phyloP scores from a whole-genome alignment of 148 eudicot genomes.

The Polygonum maritimum region DNA sequence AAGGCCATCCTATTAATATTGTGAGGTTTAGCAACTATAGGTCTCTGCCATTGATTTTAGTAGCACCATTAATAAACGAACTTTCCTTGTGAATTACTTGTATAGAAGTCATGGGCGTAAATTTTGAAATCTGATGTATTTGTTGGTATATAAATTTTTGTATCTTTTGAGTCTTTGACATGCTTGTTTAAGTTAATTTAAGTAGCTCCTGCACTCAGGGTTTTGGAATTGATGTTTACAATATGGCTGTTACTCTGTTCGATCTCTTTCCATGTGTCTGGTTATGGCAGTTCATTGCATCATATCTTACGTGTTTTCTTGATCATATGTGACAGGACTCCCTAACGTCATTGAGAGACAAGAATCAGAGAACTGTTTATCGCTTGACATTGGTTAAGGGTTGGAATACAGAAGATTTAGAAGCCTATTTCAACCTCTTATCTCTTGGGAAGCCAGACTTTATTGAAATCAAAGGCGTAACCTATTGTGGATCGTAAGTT shows the following conservation, averaged over 20 bases:
- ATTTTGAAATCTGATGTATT: neutral
- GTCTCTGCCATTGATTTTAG: neutral
- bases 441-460: constrained; percentile 76
- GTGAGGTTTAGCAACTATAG: neutral
- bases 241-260: neutral
- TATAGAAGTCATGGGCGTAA: neutral
- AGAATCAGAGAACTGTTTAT: constrained; percentile 93
- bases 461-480: constrained; percentile 94
- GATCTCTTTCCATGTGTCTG: neutral
- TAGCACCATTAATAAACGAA: neutral
- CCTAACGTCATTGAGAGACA: constrained; percentile 64
- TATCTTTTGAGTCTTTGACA: neutral
- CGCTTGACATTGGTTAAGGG: constrained; percentile 94
- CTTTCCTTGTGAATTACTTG: neutral
- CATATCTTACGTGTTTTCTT: neutral
- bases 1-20: neutral
- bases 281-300: neutral
- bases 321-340: constrained; percentile 52
- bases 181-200: neutral
- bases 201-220: no score
- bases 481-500: constrained; percentile 98
- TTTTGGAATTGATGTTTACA: neutral
- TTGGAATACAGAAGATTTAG: constrained; percentile 93
- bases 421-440: constrained; percentile 81
- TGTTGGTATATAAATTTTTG: neutral